phyloP scores from a whole-genome alignment of 352 stramenopile species.

The Globisporangium canariense region DNA sequence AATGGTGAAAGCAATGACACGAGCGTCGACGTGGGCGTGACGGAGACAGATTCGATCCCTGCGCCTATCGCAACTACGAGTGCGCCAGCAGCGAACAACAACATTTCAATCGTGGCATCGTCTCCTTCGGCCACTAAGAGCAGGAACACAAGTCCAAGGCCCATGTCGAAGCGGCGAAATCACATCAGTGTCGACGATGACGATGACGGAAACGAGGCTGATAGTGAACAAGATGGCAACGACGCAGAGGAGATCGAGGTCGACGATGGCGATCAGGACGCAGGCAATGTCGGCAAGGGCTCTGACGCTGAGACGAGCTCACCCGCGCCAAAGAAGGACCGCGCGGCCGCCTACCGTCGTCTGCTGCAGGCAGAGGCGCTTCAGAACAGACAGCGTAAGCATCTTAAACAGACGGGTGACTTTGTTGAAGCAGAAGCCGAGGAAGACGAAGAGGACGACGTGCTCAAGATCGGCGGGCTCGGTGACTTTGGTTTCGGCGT shows the following conservation, averaged over 20 bases:
- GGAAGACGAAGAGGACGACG: slow-evolving; percentile 84
- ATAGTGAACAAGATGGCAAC: slow-evolving; percentile 49
- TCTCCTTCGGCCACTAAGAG: not conserved
- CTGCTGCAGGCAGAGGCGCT: slow-evolving; percentile 58
- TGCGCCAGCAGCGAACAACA: not conserved
- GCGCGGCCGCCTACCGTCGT: slow-evolving; percentile 61
- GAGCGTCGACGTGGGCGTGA: not conserved
- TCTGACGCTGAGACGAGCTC: not conserved
- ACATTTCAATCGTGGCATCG: not conserved
- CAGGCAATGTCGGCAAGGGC: slow-evolving; percentile 1
- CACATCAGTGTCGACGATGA: slow-evolving; percentile 30
- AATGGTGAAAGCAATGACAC: slow-evolving; percentile 3
- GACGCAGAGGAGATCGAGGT: slow-evolving; percentile 29
- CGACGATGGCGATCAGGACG: slow-evolving; percentile 19
- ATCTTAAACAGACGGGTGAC: slow-evolving; percentile 43
- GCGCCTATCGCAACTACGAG: not conserved
- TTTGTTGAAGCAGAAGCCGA: slow-evolving; percentile 85
- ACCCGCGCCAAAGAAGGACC: slow-evolving; percentile 38
- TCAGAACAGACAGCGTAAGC: slow-evolving; percentile 53
- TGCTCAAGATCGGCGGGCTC: slow-evolving; percentile 75
- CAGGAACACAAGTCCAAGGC: not conserved
- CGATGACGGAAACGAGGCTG: slow-evolving; percentile 55
- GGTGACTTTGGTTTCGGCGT: slow-evolving; percentile 86
- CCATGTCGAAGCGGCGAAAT: slow-evolving; percentile 33
- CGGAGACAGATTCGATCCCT: not conserved